phyloP scores from a whole-genome alignment of 1,284 basidiomycete genomes.

The Inonotus obliquus region DNA sequence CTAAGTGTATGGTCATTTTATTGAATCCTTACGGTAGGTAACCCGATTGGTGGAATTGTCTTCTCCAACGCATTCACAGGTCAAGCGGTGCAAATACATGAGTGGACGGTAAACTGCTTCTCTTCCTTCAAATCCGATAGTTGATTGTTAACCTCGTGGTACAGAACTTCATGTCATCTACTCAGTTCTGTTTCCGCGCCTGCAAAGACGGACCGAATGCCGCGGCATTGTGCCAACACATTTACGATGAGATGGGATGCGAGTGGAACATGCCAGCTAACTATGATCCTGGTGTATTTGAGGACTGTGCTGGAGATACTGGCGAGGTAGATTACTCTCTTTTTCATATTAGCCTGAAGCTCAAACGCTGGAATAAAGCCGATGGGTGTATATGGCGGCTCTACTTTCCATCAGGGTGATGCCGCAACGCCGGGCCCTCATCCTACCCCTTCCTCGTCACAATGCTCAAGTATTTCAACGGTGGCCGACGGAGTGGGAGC shows the following conservation, averaged over 20 bases:
- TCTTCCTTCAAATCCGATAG: constrained; percentile 3
- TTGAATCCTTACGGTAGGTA: constrained; percentile 34
- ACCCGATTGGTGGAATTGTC: constrained; percentile 65
- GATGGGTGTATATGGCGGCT: constrained; percentile 66
- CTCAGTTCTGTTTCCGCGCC: constrained; percentile 70
- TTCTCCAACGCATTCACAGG: constrained; percentile 66
- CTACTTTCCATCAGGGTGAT: constrained; percentile 64
- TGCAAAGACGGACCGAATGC: constrained; percentile 60
- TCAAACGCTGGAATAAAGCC: constrained; percentile 34
- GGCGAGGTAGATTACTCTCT: constrained; percentile 35
- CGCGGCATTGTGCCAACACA: constrained; percentile 58
- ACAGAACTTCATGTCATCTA: constrained; percentile 53
- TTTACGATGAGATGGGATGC: constrained; percentile 65
- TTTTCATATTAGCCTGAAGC: neutral
- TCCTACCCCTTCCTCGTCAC: constrained; percentile 49
- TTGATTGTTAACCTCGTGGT: constrained; percentile 1
- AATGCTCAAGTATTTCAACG: constrained; percentile 41
- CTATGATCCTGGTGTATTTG: constrained; percentile 53
- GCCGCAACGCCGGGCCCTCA: constrained; percentile 56
- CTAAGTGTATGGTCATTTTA: neutral
- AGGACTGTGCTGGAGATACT: constrained; percentile 51
- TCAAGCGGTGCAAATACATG: constrained; percentile 48
- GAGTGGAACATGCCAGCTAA: constrained; percentile 66
- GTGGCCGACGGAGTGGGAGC: constrained; percentile 38
- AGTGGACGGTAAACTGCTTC: constrained; percentile 54